phyloP scores from a whole-genome alignment of 2,329 filamentous ascomycete genomes.

The Hypoxylon sp. region DNA sequence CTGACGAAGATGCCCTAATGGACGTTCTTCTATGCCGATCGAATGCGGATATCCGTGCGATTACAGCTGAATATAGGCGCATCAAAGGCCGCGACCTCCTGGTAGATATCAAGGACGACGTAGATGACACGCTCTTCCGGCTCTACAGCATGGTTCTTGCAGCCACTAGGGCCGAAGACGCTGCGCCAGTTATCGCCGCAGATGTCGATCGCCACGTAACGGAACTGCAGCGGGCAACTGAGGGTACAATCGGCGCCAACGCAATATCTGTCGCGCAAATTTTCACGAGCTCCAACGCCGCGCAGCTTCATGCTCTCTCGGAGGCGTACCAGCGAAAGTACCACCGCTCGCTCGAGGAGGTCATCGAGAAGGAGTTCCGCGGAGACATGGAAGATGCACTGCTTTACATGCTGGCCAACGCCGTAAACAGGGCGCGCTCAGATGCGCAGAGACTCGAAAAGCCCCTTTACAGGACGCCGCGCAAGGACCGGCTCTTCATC shows the following conservation, averaged over 20 bases:
- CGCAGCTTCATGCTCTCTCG: slow-evolving; percentile 53
- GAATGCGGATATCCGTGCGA: slow-evolving; percentile 57
- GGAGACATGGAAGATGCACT: slow-evolving; percentile 56
- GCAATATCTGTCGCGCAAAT: slow-evolving; percentile 54
- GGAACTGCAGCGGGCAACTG: slow-evolving; percentile 54
- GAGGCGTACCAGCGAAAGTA: slow-evolving; percentile 54
- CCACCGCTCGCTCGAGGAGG: slow-evolving; percentile 53
- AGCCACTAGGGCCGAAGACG: slow-evolving; percentile 51
- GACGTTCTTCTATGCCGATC: slow-evolving; percentile 56
- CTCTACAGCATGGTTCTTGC: slow-evolving; percentile 56
- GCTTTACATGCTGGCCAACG: slow-evolving; percentile 51
- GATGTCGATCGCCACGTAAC: slow-evolving; percentile 56
- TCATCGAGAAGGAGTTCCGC: slow-evolving; percentile 56
- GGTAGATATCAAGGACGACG: slow-evolving; percentile 53
- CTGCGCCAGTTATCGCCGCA: slow-evolving; percentile 44
- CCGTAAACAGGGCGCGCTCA: slow-evolving; percentile 43
- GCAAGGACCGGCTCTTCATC: slow-evolving; percentile 55
- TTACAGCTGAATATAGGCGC: slow-evolving; percentile 52
- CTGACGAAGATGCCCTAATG: slow-evolving; percentile 55
- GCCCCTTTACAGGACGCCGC: slow-evolving; percentile 49
- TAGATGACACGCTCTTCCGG: slow-evolving; percentile 52
- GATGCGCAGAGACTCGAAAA: slow-evolving; percentile 50
- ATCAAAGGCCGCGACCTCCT: slow-evolving; percentile 52
- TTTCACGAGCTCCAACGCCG: slow-evolving; percentile 53
- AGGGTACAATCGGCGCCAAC: slow-evolving; percentile 53